A percentile compares a stretch with the other conserved stretches of the same genome.
phyloP scores from a whole-genome alignment of 2,329 filamentous ascomycete genomes.

The Aureobasidium sp. region DNA sequence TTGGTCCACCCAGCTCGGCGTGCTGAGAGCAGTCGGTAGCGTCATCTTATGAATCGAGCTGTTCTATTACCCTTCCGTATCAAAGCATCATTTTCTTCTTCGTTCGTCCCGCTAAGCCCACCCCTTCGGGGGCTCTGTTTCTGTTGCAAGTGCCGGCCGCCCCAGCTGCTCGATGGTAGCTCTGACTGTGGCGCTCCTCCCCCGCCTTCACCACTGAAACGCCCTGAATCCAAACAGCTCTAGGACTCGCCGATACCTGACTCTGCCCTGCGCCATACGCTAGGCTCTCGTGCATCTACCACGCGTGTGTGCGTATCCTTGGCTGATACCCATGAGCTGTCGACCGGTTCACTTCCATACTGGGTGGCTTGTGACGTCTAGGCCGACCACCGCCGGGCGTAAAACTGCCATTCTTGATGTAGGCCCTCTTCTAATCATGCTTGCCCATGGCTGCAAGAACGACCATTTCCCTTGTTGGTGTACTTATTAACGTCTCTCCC shows the following conservation, averaged over 20 bases:
- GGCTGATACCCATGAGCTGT: background rate
- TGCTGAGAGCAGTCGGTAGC: background rate
- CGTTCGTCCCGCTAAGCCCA: background rate
- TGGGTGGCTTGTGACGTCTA: conserved; percentile 7
- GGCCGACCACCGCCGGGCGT: background rate
- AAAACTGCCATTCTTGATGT: conserved; percentile 6
- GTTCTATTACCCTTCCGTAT: conserved; percentile 10
- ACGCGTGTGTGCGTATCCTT: background rate
- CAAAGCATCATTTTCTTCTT: conserved; percentile 9
- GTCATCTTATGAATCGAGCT: conserved; percentile 10
- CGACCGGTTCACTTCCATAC: background rate
- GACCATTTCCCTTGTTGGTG: conserved; percentile 6
- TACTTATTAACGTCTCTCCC: conserved; percentile 9
- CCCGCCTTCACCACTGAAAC: conserved; percentile 9
- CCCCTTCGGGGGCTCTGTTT: background rate
- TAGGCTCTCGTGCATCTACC: background rate
- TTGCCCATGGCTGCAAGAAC: background rate
- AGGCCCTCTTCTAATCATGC: background rate
- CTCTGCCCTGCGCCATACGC: background rate
- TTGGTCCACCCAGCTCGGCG: background rate
- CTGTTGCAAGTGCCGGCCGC: background rate
- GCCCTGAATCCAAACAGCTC: background rate
- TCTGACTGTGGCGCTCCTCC: conserved; percentile 11
- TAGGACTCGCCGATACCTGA: conserved; percentile 11
- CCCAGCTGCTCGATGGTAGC: conserved; percentile 7